phyloP scores from a whole-genome alignment of 2,329 filamentous ascomycete species.

The Epichloe uncinata region DNA sequence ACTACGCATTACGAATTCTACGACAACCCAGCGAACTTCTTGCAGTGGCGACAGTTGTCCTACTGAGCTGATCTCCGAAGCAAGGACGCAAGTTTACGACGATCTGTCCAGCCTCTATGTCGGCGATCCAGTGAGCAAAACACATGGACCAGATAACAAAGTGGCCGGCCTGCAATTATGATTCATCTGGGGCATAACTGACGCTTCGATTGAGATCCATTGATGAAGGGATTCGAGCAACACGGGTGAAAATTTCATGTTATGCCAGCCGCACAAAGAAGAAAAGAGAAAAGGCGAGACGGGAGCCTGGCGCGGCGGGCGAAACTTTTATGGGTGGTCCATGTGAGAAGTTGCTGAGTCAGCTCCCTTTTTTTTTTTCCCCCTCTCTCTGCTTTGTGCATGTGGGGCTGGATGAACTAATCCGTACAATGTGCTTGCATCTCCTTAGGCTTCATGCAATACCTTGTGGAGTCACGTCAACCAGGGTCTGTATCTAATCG shows the following conservation, averaged over 20 bases:
- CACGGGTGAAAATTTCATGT: constrained; percentile 57
- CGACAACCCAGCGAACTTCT: not conserved
- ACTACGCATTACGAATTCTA: not conserved
- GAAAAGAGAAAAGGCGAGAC: constrained; percentile 37
- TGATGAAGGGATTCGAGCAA: constrained; percentile 55
- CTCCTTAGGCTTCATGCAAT: no score
- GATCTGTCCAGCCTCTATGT: constrained; percentile 7
- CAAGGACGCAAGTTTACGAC: not conserved
- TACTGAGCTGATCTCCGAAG: no score
- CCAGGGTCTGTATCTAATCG: no score
- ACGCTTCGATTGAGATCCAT: constrained; percentile 50
- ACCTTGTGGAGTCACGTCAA: no score
- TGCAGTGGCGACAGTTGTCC: no score
- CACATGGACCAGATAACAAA: constrained; percentile 31
- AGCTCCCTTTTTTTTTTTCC: not conserved
- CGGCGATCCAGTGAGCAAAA: constrained; percentile 17
- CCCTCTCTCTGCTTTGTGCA: no score
- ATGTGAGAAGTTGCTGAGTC: constrained; percentile 2
- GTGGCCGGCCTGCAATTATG: constrained; percentile 61
- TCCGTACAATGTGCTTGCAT: no score
- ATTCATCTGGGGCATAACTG: constrained; percentile 66
- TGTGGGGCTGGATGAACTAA: not conserved
- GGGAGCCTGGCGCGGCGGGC: constrained; percentile 11
- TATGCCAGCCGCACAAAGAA: constrained; percentile 71
- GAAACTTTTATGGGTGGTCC: constrained; percentile 16